phyloP scores from a whole-genome alignment of 495 filamentous ascomycete species.

The Delitschia confertaspora region DNA sequence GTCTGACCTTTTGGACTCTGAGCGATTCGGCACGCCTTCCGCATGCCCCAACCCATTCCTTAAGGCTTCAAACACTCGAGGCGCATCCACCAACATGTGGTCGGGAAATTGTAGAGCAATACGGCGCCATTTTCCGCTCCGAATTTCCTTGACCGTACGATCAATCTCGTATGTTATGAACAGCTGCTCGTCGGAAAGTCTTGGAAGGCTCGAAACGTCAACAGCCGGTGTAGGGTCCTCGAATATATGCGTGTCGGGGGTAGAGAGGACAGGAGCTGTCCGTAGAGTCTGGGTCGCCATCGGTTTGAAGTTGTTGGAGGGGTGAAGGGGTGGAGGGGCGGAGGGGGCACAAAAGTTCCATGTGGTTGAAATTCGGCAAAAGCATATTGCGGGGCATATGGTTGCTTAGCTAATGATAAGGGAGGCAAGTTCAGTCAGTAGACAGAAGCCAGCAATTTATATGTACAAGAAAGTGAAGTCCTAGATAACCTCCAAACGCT shows the following conservation, averaged over 20 bases:
- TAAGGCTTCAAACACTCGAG: conserved; percentile 65
- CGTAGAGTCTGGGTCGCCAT: conserved; percentile 16
- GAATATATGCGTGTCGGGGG: conserved; percentile 73
- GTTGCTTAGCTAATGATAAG: no score
- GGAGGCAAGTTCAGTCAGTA: neutral
- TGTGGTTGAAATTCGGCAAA: no score
- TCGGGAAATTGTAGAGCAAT: conserved; percentile 95
- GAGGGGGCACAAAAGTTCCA: conserved; percentile 8
- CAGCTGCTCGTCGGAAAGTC: conserved; percentile 61
- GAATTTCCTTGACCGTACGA: conserved; percentile 68
- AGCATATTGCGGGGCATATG: no score
- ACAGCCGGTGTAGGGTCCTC: conserved; percentile 46
- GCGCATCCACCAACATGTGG: conserved; percentile 76
- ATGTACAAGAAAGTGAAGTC: no score
- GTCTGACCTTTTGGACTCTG: neutral
- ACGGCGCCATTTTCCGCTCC: conserved; percentile 56
- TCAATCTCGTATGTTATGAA: conserved; percentile 76
- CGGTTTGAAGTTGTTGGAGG: neutral
- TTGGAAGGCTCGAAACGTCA: conserved; percentile 14
- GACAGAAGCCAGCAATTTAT: no score
- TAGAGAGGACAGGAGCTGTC: conserved; percentile 70
- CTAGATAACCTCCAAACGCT: neutral
- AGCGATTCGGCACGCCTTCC: conserved; percentile 3
- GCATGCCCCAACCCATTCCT: conserved; percentile 46
- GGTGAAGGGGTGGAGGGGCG: neutral